Evolutionary conservation across 768 basidiomycete genomes (phyloP).

Genomic region (Pleurotus giganteus): DNA sequence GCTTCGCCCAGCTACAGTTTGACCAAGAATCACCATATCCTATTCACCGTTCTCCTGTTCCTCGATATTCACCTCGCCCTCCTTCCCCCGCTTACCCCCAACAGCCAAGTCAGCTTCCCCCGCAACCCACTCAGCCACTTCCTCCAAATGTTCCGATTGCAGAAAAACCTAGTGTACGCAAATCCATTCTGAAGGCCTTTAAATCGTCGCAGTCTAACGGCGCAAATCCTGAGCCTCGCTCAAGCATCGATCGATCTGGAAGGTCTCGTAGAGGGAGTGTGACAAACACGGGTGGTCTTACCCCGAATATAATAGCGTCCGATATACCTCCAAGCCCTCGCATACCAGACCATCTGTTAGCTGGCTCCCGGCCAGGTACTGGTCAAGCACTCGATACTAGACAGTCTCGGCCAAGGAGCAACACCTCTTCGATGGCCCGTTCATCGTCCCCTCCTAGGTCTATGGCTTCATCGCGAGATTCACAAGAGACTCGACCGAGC

Average conservation of each 20-base stretch:
- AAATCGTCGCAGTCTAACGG: conserved; percentile 40
- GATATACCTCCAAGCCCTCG: conserved; percentile 66
- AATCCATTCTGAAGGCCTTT: conserved; percentile 72
- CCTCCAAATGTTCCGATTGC: conserved; percentile 22
- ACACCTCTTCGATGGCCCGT: conserved; percentile 19
- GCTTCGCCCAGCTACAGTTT: conserved; percentile 54
- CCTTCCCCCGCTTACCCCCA: conserved; percentile 26
- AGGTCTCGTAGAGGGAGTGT: conserved; percentile 46
- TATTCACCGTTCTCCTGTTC: conserved; percentile 29
- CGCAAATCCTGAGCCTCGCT: conserved; percentile 29
- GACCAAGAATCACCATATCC: conserved; percentile 77
- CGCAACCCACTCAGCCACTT: conserved; percentile 21
- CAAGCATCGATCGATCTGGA: conserved; percentile 35
- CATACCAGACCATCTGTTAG: conserved; percentile 50
- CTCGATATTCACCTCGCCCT: conserved; percentile 16
- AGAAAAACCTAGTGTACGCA: conserved; percentile 49
- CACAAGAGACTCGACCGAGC: conserved; percentile 45
- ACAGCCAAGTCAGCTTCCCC: conserved; percentile 17
- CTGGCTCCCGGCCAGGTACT: conserved; percentile 10
- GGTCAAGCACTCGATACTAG: conserved; percentile 16
- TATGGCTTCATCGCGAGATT: conserved; percentile 40
- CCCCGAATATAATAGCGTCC: conserved; percentile 29
- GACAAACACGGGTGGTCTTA: conserved; percentile 40
- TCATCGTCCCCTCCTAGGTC: conserved; percentile 33
- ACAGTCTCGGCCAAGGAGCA: conserved; percentile 22